Percentiles rank a stretch among this genome's conserved stretches.
These are phyloP conservation scores for Vanderwaltozyma yarrowii DNA, from an alignment of 805 yeast genomes.

Conservation along the genomic window DNA sequence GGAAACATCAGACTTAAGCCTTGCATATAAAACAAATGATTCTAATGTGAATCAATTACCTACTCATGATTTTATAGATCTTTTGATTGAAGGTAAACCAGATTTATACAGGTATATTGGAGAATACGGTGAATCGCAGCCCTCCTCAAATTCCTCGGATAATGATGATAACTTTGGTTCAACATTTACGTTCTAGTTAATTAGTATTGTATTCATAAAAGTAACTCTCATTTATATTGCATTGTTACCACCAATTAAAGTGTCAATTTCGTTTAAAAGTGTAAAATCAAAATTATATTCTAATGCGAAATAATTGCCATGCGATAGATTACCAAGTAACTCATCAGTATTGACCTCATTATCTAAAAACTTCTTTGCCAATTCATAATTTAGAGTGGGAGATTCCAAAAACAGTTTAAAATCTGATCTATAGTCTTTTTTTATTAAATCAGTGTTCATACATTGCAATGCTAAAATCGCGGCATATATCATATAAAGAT, in stretches of 20 bases:
- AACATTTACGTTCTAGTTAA: too few relatives aligned
- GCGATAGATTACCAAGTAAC: constrained; percentile 19
- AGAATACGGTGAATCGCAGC: too few relatives aligned
- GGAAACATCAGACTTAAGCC: too few relatives aligned
- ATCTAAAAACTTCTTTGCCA: constrained; percentile 21
- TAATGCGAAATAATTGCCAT: constrained; percentile 24
- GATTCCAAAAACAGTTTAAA: constrained; percentile 15
- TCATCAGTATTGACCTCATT: constrained; percentile 16
- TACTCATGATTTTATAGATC: too few relatives aligned
- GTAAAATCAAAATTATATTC: constrained; percentile 26
- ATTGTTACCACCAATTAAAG: constrained; percentile 11
- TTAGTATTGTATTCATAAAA: too few relatives aligned
- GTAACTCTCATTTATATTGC: too few relatives aligned
- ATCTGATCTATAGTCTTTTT: constrained; percentile 7
- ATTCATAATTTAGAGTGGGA: constrained; percentile 18
- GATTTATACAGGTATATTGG: too few relatives aligned
- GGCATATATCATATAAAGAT: constrained; percentile 21
- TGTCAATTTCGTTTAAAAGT: constrained; percentile 23
- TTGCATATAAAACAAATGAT: too few relatives aligned
- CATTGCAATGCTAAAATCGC: constrained; percentile 22
- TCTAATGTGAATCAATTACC: too few relatives aligned
- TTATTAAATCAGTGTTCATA: constrained; percentile 16
- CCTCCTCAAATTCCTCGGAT: too few relatives aligned
- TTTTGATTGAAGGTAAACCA: too few relatives aligned
- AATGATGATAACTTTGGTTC: too few relatives aligned